Percentiles rank a stretch among this genome's conserved stretches.
Conservation (phyloP, 495 filamentous ascomycete species). For the Letharia columbiana region DNA sequence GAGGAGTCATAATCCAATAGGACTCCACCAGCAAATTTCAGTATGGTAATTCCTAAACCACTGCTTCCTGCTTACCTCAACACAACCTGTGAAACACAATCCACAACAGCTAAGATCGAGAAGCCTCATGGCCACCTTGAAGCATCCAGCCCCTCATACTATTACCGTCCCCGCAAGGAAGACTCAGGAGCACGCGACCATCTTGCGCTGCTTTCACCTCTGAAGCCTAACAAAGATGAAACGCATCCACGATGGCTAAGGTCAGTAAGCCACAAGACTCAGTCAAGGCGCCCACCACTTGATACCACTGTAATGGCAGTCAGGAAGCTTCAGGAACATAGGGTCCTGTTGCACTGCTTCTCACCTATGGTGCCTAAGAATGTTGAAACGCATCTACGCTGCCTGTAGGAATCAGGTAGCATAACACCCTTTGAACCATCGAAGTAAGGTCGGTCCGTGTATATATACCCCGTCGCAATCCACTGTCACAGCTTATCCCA, state of each 20-base stretch:
- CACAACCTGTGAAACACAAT: background rate
- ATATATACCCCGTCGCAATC: background rate
- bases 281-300: background rate
- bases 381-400: background rate
- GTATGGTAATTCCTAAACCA: background rate
- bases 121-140: background rate
- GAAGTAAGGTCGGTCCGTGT: background rate
- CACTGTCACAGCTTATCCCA: background rate
- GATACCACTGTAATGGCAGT: background rate
- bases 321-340: background rate
- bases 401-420: background rate
- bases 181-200: background rate
- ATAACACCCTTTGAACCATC: background rate
- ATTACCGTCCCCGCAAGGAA: background rate
- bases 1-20: background rate
- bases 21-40: background rate
- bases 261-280: background rate
- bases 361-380: background rate
- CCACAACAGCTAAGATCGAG: background rate
- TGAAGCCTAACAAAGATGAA: background rate
- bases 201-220: background rate
- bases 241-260: background rate
- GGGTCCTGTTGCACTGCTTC: background rate
- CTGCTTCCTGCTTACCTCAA: background rate
- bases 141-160: background rate